Base-by-base conservation (phyloP, 2,329 filamentous ascomycete species). In the Diplodia intermedia region DNA sequence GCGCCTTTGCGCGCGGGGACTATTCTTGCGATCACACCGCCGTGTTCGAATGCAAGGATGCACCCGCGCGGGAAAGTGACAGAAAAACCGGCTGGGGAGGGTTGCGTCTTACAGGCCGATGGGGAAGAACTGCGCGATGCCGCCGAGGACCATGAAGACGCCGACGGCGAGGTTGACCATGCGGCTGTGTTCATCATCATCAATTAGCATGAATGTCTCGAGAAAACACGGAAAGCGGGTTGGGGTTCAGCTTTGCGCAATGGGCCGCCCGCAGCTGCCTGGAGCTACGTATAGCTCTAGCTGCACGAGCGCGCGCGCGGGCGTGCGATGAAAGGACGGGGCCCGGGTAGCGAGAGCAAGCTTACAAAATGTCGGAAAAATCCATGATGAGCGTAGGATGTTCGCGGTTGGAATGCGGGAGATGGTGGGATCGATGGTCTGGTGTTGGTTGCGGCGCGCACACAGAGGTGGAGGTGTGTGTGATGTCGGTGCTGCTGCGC, bases 141-240 rank as follows among this genome's bases (percentile, higher is more conserved):
- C 94, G 72, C 94, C 94, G 57, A 97, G 85, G 57, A 97, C 84
- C 89, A 97, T 96, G 73, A 97, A 86, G 73, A 90, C 90, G 75
- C 90, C 95, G 71, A 96, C 89, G 75, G 85, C 92, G 80, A 99
- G 85, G 86, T 99, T 99, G 80, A 97, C 92, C 78, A 98, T 89
- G 78, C 95, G 95, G 84, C 95, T 98, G 79, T 69, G 52, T 66
- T 36, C 52, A 69, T 55, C 54, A 47, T 66, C 49, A 67, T 55
- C 52, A 71, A 69, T 69, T 72, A 62, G 20, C 15, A 60, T 23
- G 23, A 49, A 52, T 15, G 12, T 23, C 33, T 15, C 38, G 23
- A 38, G 36, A 23, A 40, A 40, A 23, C 29, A 33, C 49, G 56
- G 5, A 36, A 20, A 67, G 68, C 65, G 29, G 52, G 20, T 33